A percentile compares a stretch with the other conserved stretches of the same genome.
These are phyloP conservation scores for Coleophoma cylindrospora DNA, from an alignment of 2,329 filamentous ascomycete genomes.

Conservation along the genomic window DNA sequence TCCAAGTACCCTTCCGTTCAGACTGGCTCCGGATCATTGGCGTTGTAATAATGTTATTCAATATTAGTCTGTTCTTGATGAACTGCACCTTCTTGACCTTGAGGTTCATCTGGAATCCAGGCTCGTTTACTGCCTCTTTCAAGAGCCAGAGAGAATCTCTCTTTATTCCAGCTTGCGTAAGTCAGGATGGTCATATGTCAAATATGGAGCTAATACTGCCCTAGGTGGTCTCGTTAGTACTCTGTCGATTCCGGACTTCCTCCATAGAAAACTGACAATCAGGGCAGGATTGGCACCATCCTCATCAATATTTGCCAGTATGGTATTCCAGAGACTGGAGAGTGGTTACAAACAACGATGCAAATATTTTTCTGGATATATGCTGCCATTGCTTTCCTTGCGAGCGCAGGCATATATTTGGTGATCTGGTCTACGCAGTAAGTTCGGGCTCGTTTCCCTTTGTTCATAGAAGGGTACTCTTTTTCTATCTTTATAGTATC, in stretches of 20 bases:
- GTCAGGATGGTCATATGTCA: conserved; percentile 13
- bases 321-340: conserved; percentile 54
- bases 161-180: conserved; percentile 66
- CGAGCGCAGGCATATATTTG: conserved; percentile 69
- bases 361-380: conserved; percentile 73
- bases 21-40: conserved; percentile 55
- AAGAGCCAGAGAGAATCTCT: conserved; percentile 73
- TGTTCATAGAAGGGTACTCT: too few relatives aligned
- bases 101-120: conserved; percentile 65
- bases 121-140: conserved; percentile 67
- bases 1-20: conserved; percentile 45
- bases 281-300: conserved; percentile 63
- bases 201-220: conserved; percentile 1
- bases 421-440: conserved; percentile 62
- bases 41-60: conserved; percentile 56
- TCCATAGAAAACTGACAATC: conserved; percentile 39
- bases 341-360: conserved; percentile 58
- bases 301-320: conserved; percentile 77
- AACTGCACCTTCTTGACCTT: conserved; percentile 61
- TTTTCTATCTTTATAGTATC: too few relatives aligned
- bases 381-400: conserved; percentile 58
- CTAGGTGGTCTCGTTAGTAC: conserved; percentile 39
- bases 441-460: conserved; percentile 10
- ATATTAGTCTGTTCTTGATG: conserved; percentile 55
- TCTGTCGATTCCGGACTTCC: conserved; percentile 35